Conservation (phyloP, 148 eudicot genomes). For the Chenopodium quinoa region DNA sequence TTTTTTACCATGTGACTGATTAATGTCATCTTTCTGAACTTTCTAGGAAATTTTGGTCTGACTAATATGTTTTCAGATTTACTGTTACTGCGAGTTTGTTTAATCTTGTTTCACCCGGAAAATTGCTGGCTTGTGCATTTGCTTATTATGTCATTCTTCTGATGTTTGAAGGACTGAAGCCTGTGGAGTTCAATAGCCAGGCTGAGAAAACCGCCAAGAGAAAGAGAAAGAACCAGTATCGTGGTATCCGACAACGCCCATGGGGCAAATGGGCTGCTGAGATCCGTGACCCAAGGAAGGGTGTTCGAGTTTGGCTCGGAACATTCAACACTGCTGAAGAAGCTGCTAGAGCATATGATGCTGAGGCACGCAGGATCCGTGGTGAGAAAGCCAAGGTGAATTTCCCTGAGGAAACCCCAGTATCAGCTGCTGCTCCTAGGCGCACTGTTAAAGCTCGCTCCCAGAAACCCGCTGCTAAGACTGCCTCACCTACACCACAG, state of each 20-base stretch:
- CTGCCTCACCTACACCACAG: slow-evolving; percentile 33
- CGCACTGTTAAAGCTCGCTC: slow-evolving; percentile 37
- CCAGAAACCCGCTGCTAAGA: slow-evolving; percentile 31
- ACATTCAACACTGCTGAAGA: slow-evolving; percentile 97
- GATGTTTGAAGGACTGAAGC: slow-evolving; percentile 38
- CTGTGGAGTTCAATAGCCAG: slow-evolving; percentile 43
- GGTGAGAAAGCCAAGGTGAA: slow-evolving; percentile 95
- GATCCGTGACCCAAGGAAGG: slow-evolving; percentile 96
- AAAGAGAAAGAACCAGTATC: slow-evolving; percentile 86
- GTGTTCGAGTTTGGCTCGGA: slow-evolving; percentile 98
- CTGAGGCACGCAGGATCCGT: slow-evolving; percentile 92
- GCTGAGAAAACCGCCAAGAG: slow-evolving; percentile 64
- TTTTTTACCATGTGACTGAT: too few relatives aligned
- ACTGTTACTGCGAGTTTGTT: neutral
- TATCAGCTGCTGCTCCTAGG: slow-evolving; percentile 30
- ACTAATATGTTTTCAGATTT: neutral
- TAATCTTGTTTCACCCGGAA: neutral
- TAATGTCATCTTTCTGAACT: neutral
- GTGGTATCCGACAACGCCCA: slow-evolving; percentile 97
- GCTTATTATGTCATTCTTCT: slow-evolving; percentile 7
- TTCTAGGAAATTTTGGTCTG: neutral
- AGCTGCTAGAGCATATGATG: slow-evolving; percentile 97
- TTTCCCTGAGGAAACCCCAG: slow-evolving; percentile 60
- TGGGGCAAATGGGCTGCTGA: slow-evolving; percentile 99
- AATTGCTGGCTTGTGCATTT: neutral